Conservation (phyloP, 371 early-diverging fungal species). For the Mortierella polycephala region DNA sequence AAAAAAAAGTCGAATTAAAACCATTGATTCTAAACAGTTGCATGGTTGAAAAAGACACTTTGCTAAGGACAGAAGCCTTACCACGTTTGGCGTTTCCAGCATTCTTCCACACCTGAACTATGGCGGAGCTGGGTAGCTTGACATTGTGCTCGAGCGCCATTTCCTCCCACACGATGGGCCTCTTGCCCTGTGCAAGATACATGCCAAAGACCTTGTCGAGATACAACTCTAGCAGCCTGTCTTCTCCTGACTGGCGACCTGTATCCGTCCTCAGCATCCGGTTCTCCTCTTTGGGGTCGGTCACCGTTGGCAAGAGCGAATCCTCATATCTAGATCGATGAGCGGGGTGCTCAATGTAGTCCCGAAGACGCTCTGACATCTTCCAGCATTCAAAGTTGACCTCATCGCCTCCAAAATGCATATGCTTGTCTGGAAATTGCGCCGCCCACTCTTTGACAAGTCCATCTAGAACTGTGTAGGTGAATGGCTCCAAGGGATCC, state of each 20-base stretch:
- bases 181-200: slow-evolving; percentile 35
- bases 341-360: slow-evolving; percentile 21
- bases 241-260: slow-evolving; percentile 27
- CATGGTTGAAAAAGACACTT: neutral
- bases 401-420: slow-evolving; percentile 85
- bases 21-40: neutral
- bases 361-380: slow-evolving; percentile 14
- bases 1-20: neutral
- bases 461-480: slow-evolving; percentile 66
- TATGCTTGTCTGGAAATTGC: slow-evolving; percentile 73
- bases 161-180: slow-evolving; percentile 51
- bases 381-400: slow-evolving; percentile 76
- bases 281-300: neutral
- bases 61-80: neutral
- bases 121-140: slow-evolving; percentile 50
- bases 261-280: slow-evolving; percentile 6
- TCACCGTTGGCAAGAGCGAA: slow-evolving; percentile 1
- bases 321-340: slow-evolving; percentile 19
- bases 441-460: slow-evolving; percentile 71
- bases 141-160: slow-evolving; percentile 47
- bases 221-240: slow-evolving; percentile 35
- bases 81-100: slow-evolving; percentile 59
- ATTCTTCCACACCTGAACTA: slow-evolving; percentile 73
- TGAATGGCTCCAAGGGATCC: slow-evolving; percentile 67
- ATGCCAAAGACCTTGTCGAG: slow-evolving; percentile 31